Evolutionary conservation across 2,329 filamentous ascomycete species (phyloP).

Genomic region (Berkeleyomyces rouxiae): DNA sequence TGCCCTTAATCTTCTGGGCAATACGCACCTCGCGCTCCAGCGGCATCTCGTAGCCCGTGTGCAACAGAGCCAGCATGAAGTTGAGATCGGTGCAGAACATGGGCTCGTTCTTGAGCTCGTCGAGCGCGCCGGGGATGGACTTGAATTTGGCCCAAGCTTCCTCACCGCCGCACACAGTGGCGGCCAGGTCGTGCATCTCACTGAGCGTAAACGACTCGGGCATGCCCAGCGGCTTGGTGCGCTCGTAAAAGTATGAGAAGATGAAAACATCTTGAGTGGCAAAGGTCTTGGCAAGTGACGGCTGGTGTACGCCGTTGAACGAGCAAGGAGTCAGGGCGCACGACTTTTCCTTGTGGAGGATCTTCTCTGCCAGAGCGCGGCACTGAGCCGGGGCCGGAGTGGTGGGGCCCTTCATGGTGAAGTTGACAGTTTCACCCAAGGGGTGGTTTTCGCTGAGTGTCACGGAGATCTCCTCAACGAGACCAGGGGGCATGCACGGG

Average conservation of each 20-base stretch:
- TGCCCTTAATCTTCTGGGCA: slow-evolving; percentile 95
- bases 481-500: slow-evolving; percentile 73
- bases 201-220: slow-evolving; percentile 89
- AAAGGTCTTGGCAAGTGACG: slow-evolving; percentile 82
- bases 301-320: slow-evolving; percentile 95
- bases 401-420: slow-evolving; percentile 78
- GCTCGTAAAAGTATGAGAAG: slow-evolving; percentile 96
- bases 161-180: slow-evolving; percentile 69
- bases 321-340: slow-evolving; percentile 86
- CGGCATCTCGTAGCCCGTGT: slow-evolving; percentile 96
- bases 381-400: slow-evolving; percentile 68
- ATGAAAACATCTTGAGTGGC: slow-evolving; percentile 82
- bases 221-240: slow-evolving; percentile 86
- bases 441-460: slow-evolving; percentile 49
- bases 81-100: slow-evolving; percentile 91
- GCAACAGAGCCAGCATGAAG: slow-evolving; percentile 85
- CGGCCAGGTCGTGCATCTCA: slow-evolving; percentile 73
- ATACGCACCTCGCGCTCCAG: slow-evolving; percentile 92
- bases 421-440: slow-evolving; percentile 45
- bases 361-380: slow-evolving; percentile 76
- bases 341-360: slow-evolving; percentile 68
- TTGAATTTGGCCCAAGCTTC: slow-evolving; percentile 61
- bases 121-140: slow-evolving; percentile 57
- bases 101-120: slow-evolving; percentile 65
- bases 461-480: slow-evolving; percentile 51